These are phyloP conservation scores for Kwoniella bestiolae DNA, from an alignment of 768 basidiomycete species.

Conservation along the genomic window DNA sequence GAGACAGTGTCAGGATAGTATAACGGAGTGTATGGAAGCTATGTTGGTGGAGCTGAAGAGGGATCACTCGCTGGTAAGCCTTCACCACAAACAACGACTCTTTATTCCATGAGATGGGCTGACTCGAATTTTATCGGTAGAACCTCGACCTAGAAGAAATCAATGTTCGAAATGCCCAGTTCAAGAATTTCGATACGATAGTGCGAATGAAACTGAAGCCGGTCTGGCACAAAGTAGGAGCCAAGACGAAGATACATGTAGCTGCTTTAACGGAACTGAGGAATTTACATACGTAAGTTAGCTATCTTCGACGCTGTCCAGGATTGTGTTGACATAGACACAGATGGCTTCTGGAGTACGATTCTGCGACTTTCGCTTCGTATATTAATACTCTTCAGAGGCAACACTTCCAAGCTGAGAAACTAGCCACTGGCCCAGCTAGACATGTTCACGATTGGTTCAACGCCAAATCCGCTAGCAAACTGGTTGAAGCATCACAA, in stretches of 20 bases:
- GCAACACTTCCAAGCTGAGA: constrained; percentile 63
- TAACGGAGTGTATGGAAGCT: constrained; percentile 90
- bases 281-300: constrained; percentile 74
- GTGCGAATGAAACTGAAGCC: constrained; percentile 88
- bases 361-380: constrained; percentile 84
- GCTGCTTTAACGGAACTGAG: constrained; percentile 83
- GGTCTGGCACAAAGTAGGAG: constrained; percentile 95
- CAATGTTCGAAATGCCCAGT: constrained; percentile 89
- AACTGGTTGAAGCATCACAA: constrained; percentile 62
- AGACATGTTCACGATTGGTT: constrained; percentile 63
- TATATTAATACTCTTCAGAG: constrained; percentile 87
- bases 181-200: constrained; percentile 85
- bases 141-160: constrained; percentile 87
- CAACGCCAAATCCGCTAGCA: constrained; percentile 85
- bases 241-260: constrained; percentile 88
- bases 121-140: too few relatives aligned
- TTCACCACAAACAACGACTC: too few relatives aligned
- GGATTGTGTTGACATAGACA: constrained; percentile 1
- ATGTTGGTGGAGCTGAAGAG: constrained; percentile 89
- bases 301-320: background rate
- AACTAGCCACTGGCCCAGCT: constrained; percentile 36
- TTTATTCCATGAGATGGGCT: too few relatives aligned
- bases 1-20: constrained; percentile 87
- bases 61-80: constrained; percentile 71
- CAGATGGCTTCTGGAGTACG: constrained; percentile 86